Evolutionary conservation across 2,329 filamentous ascomycete genomes (phyloP).

Genomic region (Rhynchosporium secalis): DNA sequence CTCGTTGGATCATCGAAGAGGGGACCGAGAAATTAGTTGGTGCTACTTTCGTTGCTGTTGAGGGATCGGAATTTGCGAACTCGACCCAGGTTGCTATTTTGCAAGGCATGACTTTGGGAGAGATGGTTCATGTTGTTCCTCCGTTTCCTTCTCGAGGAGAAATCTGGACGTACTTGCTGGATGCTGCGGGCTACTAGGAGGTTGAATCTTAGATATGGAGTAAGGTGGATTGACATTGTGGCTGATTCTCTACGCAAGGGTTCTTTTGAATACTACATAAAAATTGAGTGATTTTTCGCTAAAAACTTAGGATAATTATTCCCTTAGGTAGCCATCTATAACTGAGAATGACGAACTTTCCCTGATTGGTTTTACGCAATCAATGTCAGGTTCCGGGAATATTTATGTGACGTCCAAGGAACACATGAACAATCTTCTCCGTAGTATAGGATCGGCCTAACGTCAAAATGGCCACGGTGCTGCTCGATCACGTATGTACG

Average conservation of each 20-base stretch:
- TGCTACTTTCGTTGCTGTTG: slow-evolving; percentile 19
- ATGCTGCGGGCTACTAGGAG: slow-evolving; percentile 17
- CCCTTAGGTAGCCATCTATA: too few species aligned
- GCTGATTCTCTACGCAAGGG: not conserved
- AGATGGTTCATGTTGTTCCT: slow-evolving; percentile 20
- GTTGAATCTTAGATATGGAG: not conserved
- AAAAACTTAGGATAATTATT: not conserved
- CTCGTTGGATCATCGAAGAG: slow-evolving; percentile 21
- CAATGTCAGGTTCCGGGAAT: too few species aligned
- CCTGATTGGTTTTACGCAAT: too few species aligned
- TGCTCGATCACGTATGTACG: too few species aligned
- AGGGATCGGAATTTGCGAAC: slow-evolving; percentile 18
- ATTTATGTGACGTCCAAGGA: too few species aligned
- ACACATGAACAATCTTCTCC: too few species aligned
- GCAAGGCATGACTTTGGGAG: slow-evolving; percentile 15
- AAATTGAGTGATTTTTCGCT: not conserved
- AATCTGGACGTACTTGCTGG: slow-evolving; percentile 15
- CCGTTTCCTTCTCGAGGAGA: slow-evolving; percentile 22
- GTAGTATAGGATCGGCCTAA: too few species aligned
- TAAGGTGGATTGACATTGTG: not conserved
- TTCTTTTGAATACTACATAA: too few species aligned
- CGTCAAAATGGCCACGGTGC: too few species aligned
- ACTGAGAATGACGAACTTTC: too few species aligned
- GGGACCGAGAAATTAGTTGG: slow-evolving; percentile 18
- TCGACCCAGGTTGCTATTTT: slow-evolving; percentile 19